A percentile compares a stretch with the other conserved stretches of the same genome.
Evolutionary conservation across 495 filamentous ascomycete species (phyloP).

Genomic region (Letharia lupina): DNA sequence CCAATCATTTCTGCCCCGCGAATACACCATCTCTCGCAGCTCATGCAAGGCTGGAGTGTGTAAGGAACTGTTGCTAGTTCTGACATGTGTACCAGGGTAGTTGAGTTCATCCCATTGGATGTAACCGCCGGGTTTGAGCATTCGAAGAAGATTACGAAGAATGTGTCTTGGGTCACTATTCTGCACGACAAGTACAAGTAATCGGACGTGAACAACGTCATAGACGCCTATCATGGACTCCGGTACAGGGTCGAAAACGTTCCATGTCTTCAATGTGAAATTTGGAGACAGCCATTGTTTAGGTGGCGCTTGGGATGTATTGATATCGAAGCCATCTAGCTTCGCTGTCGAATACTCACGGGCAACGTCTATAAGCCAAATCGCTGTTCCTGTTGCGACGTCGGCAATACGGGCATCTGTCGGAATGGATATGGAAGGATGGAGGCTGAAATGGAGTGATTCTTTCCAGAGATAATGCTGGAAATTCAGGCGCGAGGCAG

Average conservation of each 20-base stretch:
- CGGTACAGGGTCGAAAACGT: slow-evolving; percentile 18
- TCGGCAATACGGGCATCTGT: too few species aligned
- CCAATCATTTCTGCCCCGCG: slow-evolving; percentile 8
- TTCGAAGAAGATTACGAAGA: slow-evolving; percentile 14
- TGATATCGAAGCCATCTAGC: slow-evolving; percentile 18
- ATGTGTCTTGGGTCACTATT: slow-evolving; percentile 14
- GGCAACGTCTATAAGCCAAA: too few species aligned
- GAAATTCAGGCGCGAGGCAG: too few species aligned
- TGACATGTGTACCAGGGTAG: slow-evolving; percentile 1
- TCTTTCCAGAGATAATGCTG: too few species aligned
- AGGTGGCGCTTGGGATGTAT: slow-evolving; percentile 17
- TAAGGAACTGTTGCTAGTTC: slow-evolving; percentile 1
- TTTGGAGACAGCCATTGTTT: slow-evolving; percentile 18
- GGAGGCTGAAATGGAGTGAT: too few species aligned
- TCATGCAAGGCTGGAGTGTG: neutral
- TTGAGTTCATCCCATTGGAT: slow-evolving; percentile 15
- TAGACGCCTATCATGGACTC: slow-evolving; percentile 20
- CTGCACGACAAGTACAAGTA: slow-evolving; percentile 19
- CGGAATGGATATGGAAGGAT: too few species aligned
- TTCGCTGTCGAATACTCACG: too few species aligned
- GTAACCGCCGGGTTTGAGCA: slow-evolving; percentile 18
- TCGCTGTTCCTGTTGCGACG: too few species aligned
- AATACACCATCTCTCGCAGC: slow-evolving; percentile 3
- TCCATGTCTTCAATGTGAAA: slow-evolving; percentile 15
- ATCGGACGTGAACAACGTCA: slow-evolving; percentile 24